Conservation (phyloP, 495 filamentous ascomycete genomes). For the Lichina pygmaea region DNA sequence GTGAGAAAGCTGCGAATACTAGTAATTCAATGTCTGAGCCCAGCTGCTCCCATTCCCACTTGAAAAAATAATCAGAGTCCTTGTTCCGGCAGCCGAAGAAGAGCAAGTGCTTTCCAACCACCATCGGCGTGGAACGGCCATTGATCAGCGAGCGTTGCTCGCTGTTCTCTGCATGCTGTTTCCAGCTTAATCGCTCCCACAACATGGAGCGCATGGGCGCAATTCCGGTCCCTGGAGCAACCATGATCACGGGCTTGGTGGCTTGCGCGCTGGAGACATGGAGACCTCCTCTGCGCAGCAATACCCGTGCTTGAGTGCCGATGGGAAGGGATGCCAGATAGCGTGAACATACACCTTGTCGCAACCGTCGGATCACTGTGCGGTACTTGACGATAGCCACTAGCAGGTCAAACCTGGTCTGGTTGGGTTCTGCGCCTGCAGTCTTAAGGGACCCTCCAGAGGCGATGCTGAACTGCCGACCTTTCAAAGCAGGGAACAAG, state of each 20-base stretch:
- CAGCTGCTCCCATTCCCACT: constrained; percentile 37
- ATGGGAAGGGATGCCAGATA: constrained; percentile 40
- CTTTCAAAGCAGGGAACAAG: constrained; percentile 48
- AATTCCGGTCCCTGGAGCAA: constrained; percentile 76
- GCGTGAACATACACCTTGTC: constrained; percentile 73
- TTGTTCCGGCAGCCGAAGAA: constrained; percentile 63
- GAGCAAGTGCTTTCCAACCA: constrained; percentile 18
- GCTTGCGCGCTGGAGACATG: constrained; percentile 18
- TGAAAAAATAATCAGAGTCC: constrained; percentile 52
- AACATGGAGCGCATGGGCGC: constrained; percentile 67
- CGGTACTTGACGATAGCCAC: constrained; percentile 81
- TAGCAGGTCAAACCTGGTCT: constrained; percentile 40
- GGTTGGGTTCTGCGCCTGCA: constrained; percentile 1
- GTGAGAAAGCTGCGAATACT: constrained; percentile 61
- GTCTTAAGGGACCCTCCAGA: constrained; percentile 32
- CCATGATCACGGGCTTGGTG: constrained; percentile 37
- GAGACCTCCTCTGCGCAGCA: constrained; percentile 28
- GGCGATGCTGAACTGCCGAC: constrained; percentile 70
- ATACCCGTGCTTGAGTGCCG: constrained; percentile 29
- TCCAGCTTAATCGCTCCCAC: constrained; percentile 27
- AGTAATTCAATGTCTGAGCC: constrained; percentile 14
- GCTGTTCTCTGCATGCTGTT: constrained; percentile 11
- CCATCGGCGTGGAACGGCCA: constrained; percentile 5
- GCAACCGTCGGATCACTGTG: constrained; percentile 61
- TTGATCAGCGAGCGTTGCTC: constrained; percentile 8